These are phyloP conservation scores for Pseudophaeomoniella oleicola DNA, from an alignment of 2,329 filamentous ascomycete species.

Conservation along the genomic window DNA sequence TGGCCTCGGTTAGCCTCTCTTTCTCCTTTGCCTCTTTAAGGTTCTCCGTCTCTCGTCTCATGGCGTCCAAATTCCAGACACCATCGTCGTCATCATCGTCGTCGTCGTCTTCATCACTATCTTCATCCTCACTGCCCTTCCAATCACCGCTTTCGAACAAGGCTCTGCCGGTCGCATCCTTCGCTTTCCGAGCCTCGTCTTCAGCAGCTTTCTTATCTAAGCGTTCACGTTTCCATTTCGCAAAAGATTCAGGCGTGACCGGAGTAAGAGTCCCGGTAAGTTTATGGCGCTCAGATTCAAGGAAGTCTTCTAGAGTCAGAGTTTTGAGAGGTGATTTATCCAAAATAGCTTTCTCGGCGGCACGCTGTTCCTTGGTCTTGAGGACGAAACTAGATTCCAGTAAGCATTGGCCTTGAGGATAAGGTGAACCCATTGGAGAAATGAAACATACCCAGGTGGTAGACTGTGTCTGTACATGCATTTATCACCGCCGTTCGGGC, in stretches of 20 bases:
- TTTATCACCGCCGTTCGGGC: constrained; percentile 89
- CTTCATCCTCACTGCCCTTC: constrained; percentile 50
- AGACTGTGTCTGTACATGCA: constrained; percentile 98
- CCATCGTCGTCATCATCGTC: constrained; percentile 27
- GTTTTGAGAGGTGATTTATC: constrained; percentile 94
- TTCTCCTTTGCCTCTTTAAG: constrained; percentile 63
- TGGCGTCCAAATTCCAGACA: constrained; percentile 65
- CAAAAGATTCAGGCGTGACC: constrained; percentile 82
- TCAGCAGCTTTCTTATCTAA: constrained; percentile 93
- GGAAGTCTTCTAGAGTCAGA: constrained; percentile 89
- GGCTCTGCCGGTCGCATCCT: constrained; percentile 87
- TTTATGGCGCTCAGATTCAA: constrained; percentile 93
- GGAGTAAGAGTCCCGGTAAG: constrained; percentile 82
- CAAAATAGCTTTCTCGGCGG: constrained; percentile 85
- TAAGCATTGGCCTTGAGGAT: constrained; percentile 8
- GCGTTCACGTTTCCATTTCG: constrained; percentile 93
- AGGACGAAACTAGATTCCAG: constrained; percentile 59
- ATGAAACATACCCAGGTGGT: constrained; percentile 65
- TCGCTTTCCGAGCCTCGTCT: constrained; percentile 74
- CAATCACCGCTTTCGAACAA: constrained; percentile 96
- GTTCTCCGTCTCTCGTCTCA: constrained; percentile 74
- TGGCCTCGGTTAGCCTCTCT: constrained; percentile 38
- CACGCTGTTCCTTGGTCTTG: constrained; percentile 94
- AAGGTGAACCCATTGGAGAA: constrained; percentile 3
- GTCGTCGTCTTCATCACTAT: constrained; percentile 40